phyloP scores from a whole-genome alignment of 164 flowering plant genomes.

The Vitis rupestris region DNA sequence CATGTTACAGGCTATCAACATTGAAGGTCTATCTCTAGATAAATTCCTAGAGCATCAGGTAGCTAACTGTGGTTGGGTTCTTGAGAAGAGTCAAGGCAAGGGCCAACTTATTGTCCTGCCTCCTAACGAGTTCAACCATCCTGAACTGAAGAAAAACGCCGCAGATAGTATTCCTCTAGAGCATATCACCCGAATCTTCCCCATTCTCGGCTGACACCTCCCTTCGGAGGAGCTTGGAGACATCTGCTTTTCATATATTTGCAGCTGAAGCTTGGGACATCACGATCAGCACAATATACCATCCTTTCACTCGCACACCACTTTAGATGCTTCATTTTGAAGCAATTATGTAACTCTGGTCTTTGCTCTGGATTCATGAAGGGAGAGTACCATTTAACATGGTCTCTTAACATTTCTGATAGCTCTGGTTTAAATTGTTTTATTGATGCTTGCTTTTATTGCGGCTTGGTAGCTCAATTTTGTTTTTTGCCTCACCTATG shows the following conservation, averaged over 20 bases:
- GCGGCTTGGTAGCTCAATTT: too few relatives aligned
- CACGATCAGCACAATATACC: background rate
- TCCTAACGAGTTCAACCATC: conserved; percentile 77
- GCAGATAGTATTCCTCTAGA: conserved; percentile 71
- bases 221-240: background rate
- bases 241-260: background rate
- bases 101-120: conserved; percentile 78
- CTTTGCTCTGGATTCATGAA: background rate
- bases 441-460: too few relatives aligned
- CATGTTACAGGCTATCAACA: conserved; percentile 71
- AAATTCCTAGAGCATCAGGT: conserved; percentile 90
- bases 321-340: background rate
- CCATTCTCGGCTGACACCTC: conserved; percentile 61
- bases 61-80: conserved; percentile 65
- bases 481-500: too few relatives aligned
- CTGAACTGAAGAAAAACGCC: conserved; percentile 75
- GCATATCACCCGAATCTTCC: conserved; percentile 81
- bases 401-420: too few relatives aligned
- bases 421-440: too few relatives aligned
- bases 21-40: conserved; percentile 86
- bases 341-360: background rate
- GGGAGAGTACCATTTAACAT: too few relatives aligned
- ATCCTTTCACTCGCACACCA: background rate
- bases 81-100: conserved; percentile 67
- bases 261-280: conserved; percentile 1